Evolutionary conservation across 768 basidiomycete genomes (phyloP).

Genomic region (Nidularia pulvinata): DNA sequence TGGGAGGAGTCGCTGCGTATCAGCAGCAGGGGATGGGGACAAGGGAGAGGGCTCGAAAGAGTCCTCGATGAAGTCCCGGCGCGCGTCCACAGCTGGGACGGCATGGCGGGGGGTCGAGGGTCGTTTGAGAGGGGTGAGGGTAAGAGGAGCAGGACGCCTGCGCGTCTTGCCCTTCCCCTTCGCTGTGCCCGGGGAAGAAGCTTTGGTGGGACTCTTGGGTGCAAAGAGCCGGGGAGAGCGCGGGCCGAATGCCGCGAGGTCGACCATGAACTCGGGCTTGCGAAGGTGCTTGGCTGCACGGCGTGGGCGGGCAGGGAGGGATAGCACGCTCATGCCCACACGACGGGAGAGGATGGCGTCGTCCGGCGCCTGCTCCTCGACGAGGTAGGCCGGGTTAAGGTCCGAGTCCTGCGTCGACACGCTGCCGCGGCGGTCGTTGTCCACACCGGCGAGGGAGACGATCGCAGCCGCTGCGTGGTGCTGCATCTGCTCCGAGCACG

Average conservation of each 20-base stretch:
- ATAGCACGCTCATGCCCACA: slow-evolving; percentile 35
- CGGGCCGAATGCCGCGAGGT: slow-evolving; percentile 29
- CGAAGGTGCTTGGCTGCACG: slow-evolving; percentile 29
- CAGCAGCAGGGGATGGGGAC: background rate
- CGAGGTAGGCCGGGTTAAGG: slow-evolving; percentile 46
- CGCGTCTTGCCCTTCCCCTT: slow-evolving; percentile 20
- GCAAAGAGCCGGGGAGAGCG: slow-evolving; percentile 12
- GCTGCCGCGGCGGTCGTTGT: slow-evolving; percentile 35
- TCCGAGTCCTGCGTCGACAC: slow-evolving; percentile 55
- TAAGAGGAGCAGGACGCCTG: slow-evolving; percentile 34
- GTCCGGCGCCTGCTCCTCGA: slow-evolving; percentile 31
- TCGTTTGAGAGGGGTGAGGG: slow-evolving; percentile 17
- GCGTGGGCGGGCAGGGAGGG: slow-evolving; percentile 32
- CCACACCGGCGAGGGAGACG: slow-evolving; percentile 11
- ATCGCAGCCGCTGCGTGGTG: slow-evolving; percentile 10
- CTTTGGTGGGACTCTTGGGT: slow-evolving; percentile 1
- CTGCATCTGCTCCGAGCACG: no score
- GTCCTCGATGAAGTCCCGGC: slow-evolving; percentile 26
- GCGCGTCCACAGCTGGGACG: slow-evolving; percentile 3
- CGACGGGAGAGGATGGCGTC: slow-evolving; percentile 24
- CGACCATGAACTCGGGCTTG: slow-evolving; percentile 30
- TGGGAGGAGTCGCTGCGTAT: background rate
- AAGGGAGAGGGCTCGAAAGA: slow-evolving; percentile 24
- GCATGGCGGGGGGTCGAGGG: slow-evolving; percentile 7
- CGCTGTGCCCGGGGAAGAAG: background rate